phyloP scores from a whole-genome alignment of 805 yeast species.

The Cyberlindnera xylosilytica region DNA sequence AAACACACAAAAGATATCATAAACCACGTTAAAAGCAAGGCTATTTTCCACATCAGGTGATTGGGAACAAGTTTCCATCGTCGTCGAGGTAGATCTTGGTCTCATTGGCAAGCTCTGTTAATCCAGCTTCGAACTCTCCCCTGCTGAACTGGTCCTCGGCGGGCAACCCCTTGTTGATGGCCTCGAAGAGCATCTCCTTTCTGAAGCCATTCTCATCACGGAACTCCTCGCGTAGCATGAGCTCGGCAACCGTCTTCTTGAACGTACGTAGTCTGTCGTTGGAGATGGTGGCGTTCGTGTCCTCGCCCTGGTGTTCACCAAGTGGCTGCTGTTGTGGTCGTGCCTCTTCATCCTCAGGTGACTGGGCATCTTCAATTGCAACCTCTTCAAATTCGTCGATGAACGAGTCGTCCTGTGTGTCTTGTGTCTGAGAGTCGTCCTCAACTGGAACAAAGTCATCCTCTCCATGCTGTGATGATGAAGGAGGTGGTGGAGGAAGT shows the following conservation, averaged over 20 bases:
- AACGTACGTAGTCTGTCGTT: constrained; percentile 15
- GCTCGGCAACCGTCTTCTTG: constrained; percentile 9
- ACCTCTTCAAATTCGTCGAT: constrained; percentile 1
- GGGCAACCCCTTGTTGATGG: constrained; percentile 33
- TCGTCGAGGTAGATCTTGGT: constrained; percentile 34
- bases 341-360: neutral
- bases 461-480: constrained; percentile 16
- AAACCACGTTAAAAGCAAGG: neutral
- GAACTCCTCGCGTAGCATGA: constrained; percentile 14
- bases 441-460: constrained; percentile 13
- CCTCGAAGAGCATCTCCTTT: constrained; percentile 28
- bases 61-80: constrained; percentile 16
- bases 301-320: constrained; percentile 4
- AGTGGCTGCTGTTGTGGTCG: constrained; percentile 1
- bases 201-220: constrained; percentile 32
- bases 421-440: constrained; percentile 11
- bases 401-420: constrained; percentile 10
- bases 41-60: constrained; percentile 7
- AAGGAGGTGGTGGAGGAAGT: constrained; percentile 6
- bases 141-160: constrained; percentile 35
- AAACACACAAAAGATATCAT: neutral
- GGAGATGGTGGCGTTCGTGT: constrained; percentile 12
- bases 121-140: constrained; percentile 37
- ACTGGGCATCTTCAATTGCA: neutral
- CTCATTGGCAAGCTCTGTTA: constrained; percentile 29